phyloP scores from a whole-genome alignment of 2,329 filamentous ascomycete species.

The Fusarium scirpi region DNA sequence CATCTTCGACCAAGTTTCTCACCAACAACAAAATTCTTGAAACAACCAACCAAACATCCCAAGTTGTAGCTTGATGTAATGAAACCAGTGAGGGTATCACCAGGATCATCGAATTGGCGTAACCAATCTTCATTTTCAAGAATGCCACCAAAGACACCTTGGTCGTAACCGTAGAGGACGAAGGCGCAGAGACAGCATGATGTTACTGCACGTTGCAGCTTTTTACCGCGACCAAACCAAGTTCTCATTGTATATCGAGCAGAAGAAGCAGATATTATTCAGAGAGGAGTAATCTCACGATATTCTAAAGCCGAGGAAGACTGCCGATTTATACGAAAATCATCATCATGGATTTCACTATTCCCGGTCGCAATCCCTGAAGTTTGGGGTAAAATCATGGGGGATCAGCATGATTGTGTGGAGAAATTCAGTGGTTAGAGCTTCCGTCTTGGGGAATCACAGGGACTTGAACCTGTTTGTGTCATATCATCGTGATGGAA shows the following conservation, averaged over 20 bases:
- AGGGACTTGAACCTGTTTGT: neutral
- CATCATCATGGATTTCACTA: neutral
- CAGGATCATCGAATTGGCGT: conserved; percentile 44
- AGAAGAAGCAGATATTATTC: no score
- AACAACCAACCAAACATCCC: conserved; percentile 58
- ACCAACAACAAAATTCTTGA: conserved; percentile 61
- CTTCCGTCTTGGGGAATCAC: neutral
- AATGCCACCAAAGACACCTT: conserved; percentile 62
- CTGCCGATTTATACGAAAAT: neutral
- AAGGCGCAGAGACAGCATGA: conserved; percentile 44
- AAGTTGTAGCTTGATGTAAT: conserved; percentile 54
- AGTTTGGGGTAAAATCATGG: neutral
- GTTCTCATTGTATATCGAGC: conserved; percentile 35
- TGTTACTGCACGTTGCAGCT: conserved; percentile 40
- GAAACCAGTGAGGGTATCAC: conserved; percentile 46
- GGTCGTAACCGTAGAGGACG: conserved; percentile 58
- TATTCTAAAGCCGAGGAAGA: neutral
- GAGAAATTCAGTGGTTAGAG: neutral
- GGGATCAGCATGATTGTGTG: conserved; percentile 4
- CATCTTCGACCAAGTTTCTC: conserved; percentile 63
- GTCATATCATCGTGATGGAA: neutral
- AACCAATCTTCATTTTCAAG: conserved; percentile 60
- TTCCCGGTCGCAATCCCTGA: neutral
- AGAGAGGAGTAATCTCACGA: no score
- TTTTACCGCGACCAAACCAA: conserved; percentile 44